These are phyloP conservation scores for Candida sp. DNA, from an alignment of 1,139 yeast genomes.

Conservation along the genomic window DNA sequence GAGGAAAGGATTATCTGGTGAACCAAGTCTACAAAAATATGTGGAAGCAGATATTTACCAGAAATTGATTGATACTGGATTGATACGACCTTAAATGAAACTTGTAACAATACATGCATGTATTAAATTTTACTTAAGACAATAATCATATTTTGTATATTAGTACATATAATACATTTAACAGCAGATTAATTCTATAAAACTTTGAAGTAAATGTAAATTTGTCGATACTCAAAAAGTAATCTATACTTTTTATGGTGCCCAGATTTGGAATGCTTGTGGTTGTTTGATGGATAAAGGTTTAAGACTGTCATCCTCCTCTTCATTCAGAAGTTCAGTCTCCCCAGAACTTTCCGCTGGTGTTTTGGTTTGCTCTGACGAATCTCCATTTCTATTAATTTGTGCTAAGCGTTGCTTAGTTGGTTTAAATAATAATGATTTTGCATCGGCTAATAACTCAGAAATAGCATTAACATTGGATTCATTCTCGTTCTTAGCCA, in stretches of 20 bases:
- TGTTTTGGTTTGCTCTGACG: slow-evolving; percentile 6
- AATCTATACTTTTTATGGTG: slow-evolving; percentile 27
- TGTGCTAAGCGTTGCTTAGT: slow-evolving; percentile 29
- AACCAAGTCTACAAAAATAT: slow-evolving; percentile 69
- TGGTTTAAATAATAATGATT: slow-evolving; percentile 50
- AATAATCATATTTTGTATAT: not conserved
- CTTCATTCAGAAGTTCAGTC: slow-evolving; percentile 11
- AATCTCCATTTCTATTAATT: slow-evolving; percentile 2
- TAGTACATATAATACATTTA: not conserved
- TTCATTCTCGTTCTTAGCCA: slow-evolving; percentile 5
- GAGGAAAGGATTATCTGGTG: slow-evolving; percentile 81
- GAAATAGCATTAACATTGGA: slow-evolving; percentile 16
- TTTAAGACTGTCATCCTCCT: slow-evolving; percentile 40
- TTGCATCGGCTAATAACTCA: slow-evolving; percentile 42
- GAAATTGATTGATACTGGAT: slow-evolving; percentile 49
- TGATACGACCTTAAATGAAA: slow-evolving; percentile 9
- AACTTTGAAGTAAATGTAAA: not conserved
- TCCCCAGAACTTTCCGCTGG: slow-evolving; percentile 8
- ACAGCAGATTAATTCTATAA: not conserved
- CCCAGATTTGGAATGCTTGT: slow-evolving; percentile 87
- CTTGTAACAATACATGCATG: too few relatives aligned
- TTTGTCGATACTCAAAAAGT: not conserved
- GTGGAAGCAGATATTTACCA: slow-evolving; percentile 59
- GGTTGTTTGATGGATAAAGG: slow-evolving; percentile 84
- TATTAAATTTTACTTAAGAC: not conserved